Conservation (phyloP, 345 rosid species). For the Eucalyptus tenuipes region DNA sequence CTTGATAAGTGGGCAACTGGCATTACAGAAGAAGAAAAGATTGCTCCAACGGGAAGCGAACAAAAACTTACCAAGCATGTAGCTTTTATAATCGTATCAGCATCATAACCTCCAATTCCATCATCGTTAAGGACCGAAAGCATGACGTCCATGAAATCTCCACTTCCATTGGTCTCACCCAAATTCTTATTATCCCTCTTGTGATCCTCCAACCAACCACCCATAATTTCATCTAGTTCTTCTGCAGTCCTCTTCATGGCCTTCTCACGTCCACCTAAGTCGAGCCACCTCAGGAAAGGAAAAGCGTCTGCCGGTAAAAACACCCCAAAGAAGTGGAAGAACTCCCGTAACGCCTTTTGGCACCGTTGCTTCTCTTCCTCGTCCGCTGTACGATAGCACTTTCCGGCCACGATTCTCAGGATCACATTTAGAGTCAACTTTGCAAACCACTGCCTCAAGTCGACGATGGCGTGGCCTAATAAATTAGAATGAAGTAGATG, state of each 20-base stretch:
- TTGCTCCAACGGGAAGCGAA: neutral
- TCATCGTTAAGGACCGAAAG: neutral
- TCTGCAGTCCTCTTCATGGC: constrained; percentile 2
- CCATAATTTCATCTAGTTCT: neutral
- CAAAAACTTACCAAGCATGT: neutral
- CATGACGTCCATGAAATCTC: constrained; percentile 12
- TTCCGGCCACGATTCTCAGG: constrained; percentile 18
- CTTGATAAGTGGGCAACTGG: neutral
- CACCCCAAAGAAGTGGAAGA: neutral
- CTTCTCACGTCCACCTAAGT: constrained; percentile 12
- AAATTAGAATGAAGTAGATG: neutral
- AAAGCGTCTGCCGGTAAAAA: constrained; percentile 6
- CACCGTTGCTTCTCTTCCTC: neutral
- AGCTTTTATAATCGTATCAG: neutral
- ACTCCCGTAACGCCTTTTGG: neutral
- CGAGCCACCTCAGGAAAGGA: constrained; percentile 11
- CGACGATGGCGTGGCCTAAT: neutral
- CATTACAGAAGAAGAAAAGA: neutral
- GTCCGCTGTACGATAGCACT: constrained; percentile 3
- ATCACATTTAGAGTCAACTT: constrained; percentile 10
- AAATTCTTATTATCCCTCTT: neutral
- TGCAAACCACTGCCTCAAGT: constrained; percentile 14
- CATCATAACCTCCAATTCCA: neutral
- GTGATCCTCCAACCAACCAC: constrained; percentile 10
- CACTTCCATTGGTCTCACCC: neutral